A percentile compares a stretch with the other conserved stretches of the same genome.
Evolutionary conservation across 805 yeast genomes (phyloP).

Genomic region (Lachancea thermotolerans): DNA sequence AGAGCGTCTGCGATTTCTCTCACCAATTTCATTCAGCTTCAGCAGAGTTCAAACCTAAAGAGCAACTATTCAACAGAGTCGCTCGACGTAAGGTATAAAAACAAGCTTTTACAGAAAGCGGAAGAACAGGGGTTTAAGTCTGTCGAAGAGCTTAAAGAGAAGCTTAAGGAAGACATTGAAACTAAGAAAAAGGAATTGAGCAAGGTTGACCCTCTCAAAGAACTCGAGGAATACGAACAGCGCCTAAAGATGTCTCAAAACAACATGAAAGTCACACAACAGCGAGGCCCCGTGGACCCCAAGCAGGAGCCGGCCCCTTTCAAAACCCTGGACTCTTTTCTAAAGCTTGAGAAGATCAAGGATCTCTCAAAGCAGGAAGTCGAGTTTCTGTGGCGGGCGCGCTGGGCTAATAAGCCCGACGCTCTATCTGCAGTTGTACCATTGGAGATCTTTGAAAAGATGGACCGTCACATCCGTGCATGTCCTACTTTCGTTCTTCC

Average conservation of each 20-base stretch:
- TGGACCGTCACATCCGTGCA: slow-evolving; percentile 58
- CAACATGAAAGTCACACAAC: slow-evolving; percentile 15
- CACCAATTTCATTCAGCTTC: slow-evolving; percentile 4
- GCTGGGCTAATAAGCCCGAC: slow-evolving; percentile 58
- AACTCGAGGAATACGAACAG: slow-evolving; percentile 51
- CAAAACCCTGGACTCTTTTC: slow-evolving; percentile 63
- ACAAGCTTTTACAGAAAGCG: slow-evolving; percentile 35
- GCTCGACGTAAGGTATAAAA: slow-evolving; percentile 28
- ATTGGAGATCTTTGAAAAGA: slow-evolving; percentile 49
- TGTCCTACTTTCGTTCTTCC: slow-evolving; percentile 89
- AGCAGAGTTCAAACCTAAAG: slow-evolving; percentile 1
- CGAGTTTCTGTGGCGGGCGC: slow-evolving; percentile 82
- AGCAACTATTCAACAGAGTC: slow-evolving; percentile 20
- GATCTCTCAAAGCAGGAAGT: slow-evolving; percentile 55
- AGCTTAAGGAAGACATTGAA: slow-evolving; percentile 55
- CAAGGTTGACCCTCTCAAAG: slow-evolving; percentile 62
- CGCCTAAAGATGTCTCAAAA: slow-evolving; percentile 24
- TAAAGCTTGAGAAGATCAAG: slow-evolving; percentile 60
- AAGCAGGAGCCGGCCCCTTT: slow-evolving; percentile 44
- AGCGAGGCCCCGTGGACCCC: slow-evolving; percentile 35
- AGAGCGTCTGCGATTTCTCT: slow-evolving; percentile 7
- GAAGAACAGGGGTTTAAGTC: slow-evolving; percentile 26
- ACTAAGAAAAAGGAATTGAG: slow-evolving; percentile 48
- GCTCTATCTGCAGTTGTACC: slow-evolving; percentile 61
- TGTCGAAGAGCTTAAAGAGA: slow-evolving; percentile 55